Base-by-base conservation (phyloP, 2,329 filamentous ascomycete species). In the Taxawa tesnikishii region DNA sequence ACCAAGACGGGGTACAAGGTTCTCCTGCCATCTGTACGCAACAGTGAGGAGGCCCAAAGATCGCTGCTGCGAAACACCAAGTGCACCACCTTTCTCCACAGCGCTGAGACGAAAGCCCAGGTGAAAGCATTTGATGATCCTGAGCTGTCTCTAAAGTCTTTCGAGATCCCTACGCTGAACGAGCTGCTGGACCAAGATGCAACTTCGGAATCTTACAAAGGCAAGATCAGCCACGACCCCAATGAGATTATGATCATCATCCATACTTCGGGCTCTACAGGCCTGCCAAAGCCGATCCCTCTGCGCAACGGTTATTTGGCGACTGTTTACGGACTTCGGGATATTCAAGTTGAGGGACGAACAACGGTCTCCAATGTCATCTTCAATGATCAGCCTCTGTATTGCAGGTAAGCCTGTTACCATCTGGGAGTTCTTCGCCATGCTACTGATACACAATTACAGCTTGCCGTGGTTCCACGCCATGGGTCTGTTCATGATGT, bases 251-350 rank as follows among this genome's bases (percentile, higher is more conserved):
- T 61, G 4, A 48, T 55, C 15, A 47, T 56, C 15, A 32, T 62
- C 1, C 60, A 64, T 29, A 62, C 60, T 0, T 63, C 58, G 3
- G 62, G 62, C 2, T 52, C 55, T 2, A 65, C 60, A 3, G 60
- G 61, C 3, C 34, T 58, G 0, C 59, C 58, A 2, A 63, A 63
- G 31, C 57, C 56, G 0, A 55, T 63, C n/a, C 31, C 42, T 1
- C 48, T 49, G 41, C 49, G 53, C 4, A 51, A 64, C 37, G 46
- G 40, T 7, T 39, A 48, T 15, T 30, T 58, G 9, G 45, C 46
- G 1, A 53, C 54, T 0, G 48, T 58, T n/a, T n/a, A n/a, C n/a
- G n/a, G n/a, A n/a, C n/a, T n/a, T n/a, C n/a, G n/a, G n/a, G n/a
- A n/a, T n/a, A n/a, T n/a, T n/a, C n/a, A n/a, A n/a, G n/a, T n/a